Evolutionary conservation across 768 basidiomycete species (phyloP), one percentile per base, ranked within the genome.

Genomic region (Hypholoma fasciculare): DNA sequence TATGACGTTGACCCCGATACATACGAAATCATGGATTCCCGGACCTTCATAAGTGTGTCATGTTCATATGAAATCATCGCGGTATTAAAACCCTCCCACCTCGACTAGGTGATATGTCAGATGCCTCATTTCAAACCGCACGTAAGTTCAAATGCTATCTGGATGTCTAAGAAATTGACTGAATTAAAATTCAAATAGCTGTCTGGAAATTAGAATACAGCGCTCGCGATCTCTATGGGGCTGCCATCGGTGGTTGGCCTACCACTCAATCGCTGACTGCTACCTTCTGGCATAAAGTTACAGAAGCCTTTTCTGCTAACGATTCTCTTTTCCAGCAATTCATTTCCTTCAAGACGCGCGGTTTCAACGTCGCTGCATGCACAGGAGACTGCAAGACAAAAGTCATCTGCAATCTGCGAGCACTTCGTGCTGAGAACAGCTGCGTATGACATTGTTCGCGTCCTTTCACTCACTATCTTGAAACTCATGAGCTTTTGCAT

Each of bases 1-100:
- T 87, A 87, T 65, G 85, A 87, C 51, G 72, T 88, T 30, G 87
- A 88, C 63, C 83, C 85, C 2, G 84, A 85, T 58, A 86, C 85
- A 7, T 87, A 81, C 61, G 87, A 87, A 62, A 68, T 88, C 49
- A 82, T 87, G 80, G 85, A 88, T 60, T 71, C 77, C 4, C 73
- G 74, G 11, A 81, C 80, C 0, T 83, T 80, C 65, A 71, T 74
- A 48, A 75, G 69, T 52, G 67, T 69, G 40, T 34, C 30, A 9
- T 7, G 84, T 85, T 49, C n/a, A 81, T 66, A 44, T n/a, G 44
- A 19, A 12, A 8, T 52, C 30, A 7, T 52, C 7, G 12, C 12
- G 14, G 14, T 16, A 20, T 37, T 9, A 51, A 48, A n/a, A 3
- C 3, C 38, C 13, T 11, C 17, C 20, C 40, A 17, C 13, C 7